Evolutionary conservation across 768 basidiomycete genomes (phyloP), one percentile per base, ranked within the genome.

Genomic region (Boletellus sp.): DNA sequence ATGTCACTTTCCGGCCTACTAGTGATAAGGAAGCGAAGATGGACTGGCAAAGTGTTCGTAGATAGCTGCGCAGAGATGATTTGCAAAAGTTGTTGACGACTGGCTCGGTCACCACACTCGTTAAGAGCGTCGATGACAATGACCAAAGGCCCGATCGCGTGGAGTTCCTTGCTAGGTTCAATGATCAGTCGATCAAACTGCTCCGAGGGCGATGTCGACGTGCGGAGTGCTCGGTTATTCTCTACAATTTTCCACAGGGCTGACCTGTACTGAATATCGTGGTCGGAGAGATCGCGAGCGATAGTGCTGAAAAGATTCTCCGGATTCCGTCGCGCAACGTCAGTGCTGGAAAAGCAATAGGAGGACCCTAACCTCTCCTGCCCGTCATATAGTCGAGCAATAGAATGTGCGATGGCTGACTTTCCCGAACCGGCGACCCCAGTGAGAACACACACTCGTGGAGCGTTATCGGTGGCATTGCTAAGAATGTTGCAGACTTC

Each of bases 91-190:
- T 26, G 28, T 19, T 42, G 32, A 4, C 57, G 56, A 23, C 19
- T 4, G 2, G 11, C 32, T 16, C 24, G 8, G 24, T 57, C 39
- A 12, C 51, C 52, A 37, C 59, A 53, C 31, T 56, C 51, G 34
- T 65, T 59, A n/a, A 66, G 45, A 2, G 50, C 64, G 37, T 70
- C 68, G 23, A 69, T 57, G 38, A 70, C 54, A n/a, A 66, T 51
- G 5, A 67, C 45, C 1, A 66, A 51, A 9, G 65, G 67, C 6
- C 61, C 61, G 26, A 58, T 20, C 15, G 49, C 48, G 10, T 50
- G 52, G 26, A 64, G 20, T 9, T 45, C 37, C 17, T 26, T 15
- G 10, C 50, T 53, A 6, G 65, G 56, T 19, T 32, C 31, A 12
- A 67, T 20, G 28, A 67, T 57, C 15, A 64, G 48, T 9, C 51